Evolutionary conservation across 2,329 filamentous ascomycete genomes (phyloP), one percentile per base, ranked within the genome.

Genomic region (Xylaria sp.): DNA sequence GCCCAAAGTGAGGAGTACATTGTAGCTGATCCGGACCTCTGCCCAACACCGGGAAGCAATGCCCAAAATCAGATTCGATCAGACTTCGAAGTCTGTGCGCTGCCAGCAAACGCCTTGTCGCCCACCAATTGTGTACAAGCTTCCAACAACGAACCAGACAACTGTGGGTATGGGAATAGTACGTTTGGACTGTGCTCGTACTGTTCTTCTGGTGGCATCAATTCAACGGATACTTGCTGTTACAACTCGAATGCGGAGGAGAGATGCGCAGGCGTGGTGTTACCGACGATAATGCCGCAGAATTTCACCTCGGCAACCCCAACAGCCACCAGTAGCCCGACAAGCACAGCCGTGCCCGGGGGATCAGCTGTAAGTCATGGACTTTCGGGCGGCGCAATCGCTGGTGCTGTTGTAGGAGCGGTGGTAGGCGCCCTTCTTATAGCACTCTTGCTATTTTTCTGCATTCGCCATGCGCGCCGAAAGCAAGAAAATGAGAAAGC

Each of bases 181-280:
- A 89, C 87, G 8, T 80, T 90, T 65, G 94, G 94, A 2, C 85
- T 99, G 44, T 99, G 96, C 83, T 89, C 91, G 4, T 98, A 96
- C 80, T 99, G 96, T 80, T 87, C 88, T 51, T 86, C 90, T 7
- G 95, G 92, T 75, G 94, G 94, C 34, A 89, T 91, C 71, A 98
- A 98, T 81, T 92, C 94, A 10, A 98, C 95, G 60, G 95, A 98
- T 80, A 97, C 94, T 3, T 99, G 96, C 84, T 99, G 96, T 81
- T 91, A 94, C 77, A 94, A 90, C 75, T 90, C 94, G 5, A 86
- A 94, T 70, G 90, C 91, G n/a, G 88, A 93, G 67, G 82, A 83
- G 31, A 88, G 90, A 72, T 99, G 96, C 80, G 82, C 88, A 59
- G 88, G 88, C 60, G 92, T 99, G n/a, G 84, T 87, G 31, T 84